These are phyloP conservation scores for Raddia guianensis DNA, from an alignment of 176 grass and related monocot species.

Conservation along the genomic window DNA sequence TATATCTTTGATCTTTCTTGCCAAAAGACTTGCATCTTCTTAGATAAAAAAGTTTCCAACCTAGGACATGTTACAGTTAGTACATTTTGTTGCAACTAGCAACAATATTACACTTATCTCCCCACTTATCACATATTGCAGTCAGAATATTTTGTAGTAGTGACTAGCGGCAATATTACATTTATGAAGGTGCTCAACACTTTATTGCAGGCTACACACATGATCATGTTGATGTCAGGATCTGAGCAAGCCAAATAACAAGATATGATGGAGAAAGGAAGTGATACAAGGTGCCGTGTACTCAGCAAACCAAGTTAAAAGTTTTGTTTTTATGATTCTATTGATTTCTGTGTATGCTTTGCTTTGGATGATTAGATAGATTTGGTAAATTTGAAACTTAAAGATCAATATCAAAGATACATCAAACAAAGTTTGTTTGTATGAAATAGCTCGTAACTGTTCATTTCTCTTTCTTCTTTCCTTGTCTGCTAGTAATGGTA, in stretches of 20 bases:
- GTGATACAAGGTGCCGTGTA: not conserved
- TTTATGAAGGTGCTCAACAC: slow-evolving; percentile 6
- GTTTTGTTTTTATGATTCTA: not conserved
- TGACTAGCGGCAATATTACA: not conserved
- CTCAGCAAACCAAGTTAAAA: not conserved
- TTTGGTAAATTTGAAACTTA: not conserved
- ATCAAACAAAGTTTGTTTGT: slow-evolving; percentile 1
- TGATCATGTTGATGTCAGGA: slow-evolving; percentile 26
- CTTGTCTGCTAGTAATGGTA: not conserved
- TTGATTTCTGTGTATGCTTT: slow-evolving; percentile 22
- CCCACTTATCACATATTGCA: not conserved
- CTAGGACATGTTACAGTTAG: not conserved
- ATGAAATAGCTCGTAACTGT: not conserved
- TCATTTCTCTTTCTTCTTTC: slow-evolving; percentile 22
- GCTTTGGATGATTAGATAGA: slow-evolving; percentile 4
- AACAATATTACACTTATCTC: not conserved
- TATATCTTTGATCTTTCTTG: not conserved
- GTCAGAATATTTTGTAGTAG: not conserved
- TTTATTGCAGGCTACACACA: slow-evolving; percentile 24
- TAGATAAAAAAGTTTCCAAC: not conserved
- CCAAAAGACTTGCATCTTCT: not conserved
- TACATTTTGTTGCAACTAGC: not conserved
- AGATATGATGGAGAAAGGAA: slow-evolving; percentile 24
- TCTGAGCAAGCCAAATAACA: not conserved
- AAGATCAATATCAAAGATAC: slow-evolving; percentile 4